phyloP scores from a whole-genome alignment of 495 filamentous ascomycete genomes.

The Trichocladium uniseriatum region DNA sequence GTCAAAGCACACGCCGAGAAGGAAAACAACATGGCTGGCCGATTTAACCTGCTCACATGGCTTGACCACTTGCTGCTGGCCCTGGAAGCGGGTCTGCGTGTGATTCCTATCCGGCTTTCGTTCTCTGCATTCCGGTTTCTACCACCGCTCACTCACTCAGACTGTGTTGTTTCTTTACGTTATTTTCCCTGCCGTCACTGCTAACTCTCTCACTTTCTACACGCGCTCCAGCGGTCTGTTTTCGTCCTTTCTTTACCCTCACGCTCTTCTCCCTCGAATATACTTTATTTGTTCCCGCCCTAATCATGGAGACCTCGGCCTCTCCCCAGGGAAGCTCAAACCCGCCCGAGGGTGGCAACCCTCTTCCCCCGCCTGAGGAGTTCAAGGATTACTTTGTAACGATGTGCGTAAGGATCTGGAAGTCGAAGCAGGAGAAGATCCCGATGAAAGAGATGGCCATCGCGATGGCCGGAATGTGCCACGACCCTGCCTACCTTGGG shows the following conservation, averaged over 20 bases:
- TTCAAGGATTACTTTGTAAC: slow-evolving; percentile 14
- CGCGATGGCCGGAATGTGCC: neutral
- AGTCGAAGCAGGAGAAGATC: neutral
- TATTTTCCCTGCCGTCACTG: neutral
- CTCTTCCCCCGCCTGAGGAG: neutral
- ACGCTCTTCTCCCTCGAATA: too few relatives aligned
- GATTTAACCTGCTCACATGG: too few relatives aligned
- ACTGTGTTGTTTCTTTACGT: neutral
- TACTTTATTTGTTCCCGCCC: too few relatives aligned
- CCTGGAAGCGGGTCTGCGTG: neutral
- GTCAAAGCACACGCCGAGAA: too few relatives aligned
- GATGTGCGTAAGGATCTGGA: slow-evolving; percentile 11
- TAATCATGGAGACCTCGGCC: too few relatives aligned
- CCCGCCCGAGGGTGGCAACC: neutral
- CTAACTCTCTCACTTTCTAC: too few relatives aligned
- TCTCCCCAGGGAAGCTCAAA: too few relatives aligned
- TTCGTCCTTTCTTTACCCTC: too few relatives aligned
- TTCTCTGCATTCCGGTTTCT: slow-evolving; percentile 1
- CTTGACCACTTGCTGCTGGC: neutral
- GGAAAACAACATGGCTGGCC: too few relatives aligned
- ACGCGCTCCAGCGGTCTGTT: too few relatives aligned
- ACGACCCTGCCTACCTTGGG: neutral
- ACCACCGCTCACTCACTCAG: neutral
- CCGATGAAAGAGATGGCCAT: neutral
- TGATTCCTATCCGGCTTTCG: neutral